A percentile compares a stretch with the other conserved stretches of the same genome.
Evolutionary conservation across 176 grass and related monocot genomes (phyloP).

Genomic region (Eragrostis curvula): DNA sequence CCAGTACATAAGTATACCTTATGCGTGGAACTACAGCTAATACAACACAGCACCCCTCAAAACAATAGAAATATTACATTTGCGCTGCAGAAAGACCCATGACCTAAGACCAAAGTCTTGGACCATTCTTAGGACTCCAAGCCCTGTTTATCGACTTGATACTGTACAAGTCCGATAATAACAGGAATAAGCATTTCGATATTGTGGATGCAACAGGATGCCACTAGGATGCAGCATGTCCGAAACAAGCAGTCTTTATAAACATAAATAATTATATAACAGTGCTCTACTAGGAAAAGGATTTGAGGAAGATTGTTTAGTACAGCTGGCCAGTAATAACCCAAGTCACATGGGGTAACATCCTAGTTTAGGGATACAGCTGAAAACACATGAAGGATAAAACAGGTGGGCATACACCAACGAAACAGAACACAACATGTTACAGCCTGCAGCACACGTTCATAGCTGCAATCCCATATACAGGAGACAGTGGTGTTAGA

Average conservation of each 20-base stretch:
- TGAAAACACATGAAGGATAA: not conserved
- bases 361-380: not conserved
- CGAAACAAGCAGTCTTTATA: not conserved
- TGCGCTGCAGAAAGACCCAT: no score
- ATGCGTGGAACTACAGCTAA: no score
- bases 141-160: conserved; percentile 9
- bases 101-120: no score
- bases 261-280: not conserved
- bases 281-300: not conserved
- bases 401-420: not conserved
- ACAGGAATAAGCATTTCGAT: not conserved
- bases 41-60: no score
- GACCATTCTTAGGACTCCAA: not conserved
- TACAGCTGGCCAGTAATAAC: no score
- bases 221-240: not conserved
- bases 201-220: not conserved
- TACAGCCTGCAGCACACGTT: not conserved
- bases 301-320: no score
- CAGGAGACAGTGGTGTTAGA: not conserved
- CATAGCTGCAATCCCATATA: no score
- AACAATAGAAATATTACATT: no score
- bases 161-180: not conserved
- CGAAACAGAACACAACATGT: not conserved
- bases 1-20: no score
- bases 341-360: not conserved